Evolutionary conservation across 306 rosid genomes (phyloP).

Genomic region (Malus fusca): DNA sequence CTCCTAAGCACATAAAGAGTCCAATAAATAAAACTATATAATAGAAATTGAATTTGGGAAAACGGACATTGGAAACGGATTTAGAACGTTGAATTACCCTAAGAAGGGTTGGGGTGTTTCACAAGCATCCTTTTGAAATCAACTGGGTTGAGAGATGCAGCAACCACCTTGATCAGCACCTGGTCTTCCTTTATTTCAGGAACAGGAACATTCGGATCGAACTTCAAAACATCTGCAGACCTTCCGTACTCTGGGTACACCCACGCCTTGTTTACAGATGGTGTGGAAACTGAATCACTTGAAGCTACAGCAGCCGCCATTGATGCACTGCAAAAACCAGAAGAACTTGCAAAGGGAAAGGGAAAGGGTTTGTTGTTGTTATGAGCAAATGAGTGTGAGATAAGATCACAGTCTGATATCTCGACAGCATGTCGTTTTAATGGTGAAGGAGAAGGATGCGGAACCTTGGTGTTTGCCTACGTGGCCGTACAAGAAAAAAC

Average conservation of each 20-base stretch:
- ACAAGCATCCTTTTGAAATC: slow-evolving; percentile 51
- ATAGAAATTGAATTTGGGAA: too few relatives aligned
- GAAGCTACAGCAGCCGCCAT: slow-evolving; percentile 36
- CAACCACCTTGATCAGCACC: slow-evolving; percentile 59
- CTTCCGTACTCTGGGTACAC: slow-evolving; percentile 45
- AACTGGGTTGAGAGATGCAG: slow-evolving; percentile 57
- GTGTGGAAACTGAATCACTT: slow-evolving; percentile 7
- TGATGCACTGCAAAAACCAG: neutral
- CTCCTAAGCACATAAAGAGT: too few relatives aligned
- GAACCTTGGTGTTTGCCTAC: neutral
- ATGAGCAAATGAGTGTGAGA: neutral
- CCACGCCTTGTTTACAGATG: slow-evolving; percentile 49
- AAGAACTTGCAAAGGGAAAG: neutral
- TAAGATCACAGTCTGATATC: too few relatives aligned
- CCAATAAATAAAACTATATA: too few relatives aligned
- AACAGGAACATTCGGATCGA: slow-evolving; percentile 29
- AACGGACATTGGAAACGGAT: too few relatives aligned
- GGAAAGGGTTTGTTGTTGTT: neutral
- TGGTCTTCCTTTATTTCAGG: slow-evolving; percentile 47
- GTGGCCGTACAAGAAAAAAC: neutral
- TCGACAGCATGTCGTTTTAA: neutral
- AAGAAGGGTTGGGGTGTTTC: too few relatives aligned
- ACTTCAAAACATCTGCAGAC: slow-evolving; percentile 37
- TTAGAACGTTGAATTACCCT: accelerated
- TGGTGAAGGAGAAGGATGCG: neutral